A percentile compares a stretch with the other conserved stretches of the same genome.
phyloP scores from a whole-genome alignment of 164 flowering plant genomes.

The Magnolia officinalis region DNA sequence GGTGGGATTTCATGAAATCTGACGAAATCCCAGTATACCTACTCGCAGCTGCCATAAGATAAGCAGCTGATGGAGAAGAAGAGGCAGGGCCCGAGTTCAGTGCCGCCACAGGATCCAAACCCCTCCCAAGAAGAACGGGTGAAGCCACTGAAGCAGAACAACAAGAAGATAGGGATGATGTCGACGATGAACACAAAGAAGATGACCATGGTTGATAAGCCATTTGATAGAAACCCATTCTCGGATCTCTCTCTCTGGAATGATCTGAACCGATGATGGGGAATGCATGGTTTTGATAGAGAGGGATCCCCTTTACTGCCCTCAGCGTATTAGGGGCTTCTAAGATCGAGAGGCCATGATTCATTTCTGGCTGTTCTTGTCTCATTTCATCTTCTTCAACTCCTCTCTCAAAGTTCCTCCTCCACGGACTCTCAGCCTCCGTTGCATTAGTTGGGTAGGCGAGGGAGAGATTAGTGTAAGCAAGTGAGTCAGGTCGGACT shows the following conservation, averaged over 20 bases:
- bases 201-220: conserved; percentile 20
- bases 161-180: conserved; percentile 10
- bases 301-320: conserved; percentile 62
- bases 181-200: not conserved
- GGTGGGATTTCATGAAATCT: conserved; percentile 30
- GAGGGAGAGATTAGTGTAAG: conserved; percentile 48
- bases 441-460: conserved; percentile 15
- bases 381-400: conserved; percentile 5
- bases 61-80: conserved; percentile 11
- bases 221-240: conserved; percentile 34
- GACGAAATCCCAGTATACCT: conserved; percentile 38
- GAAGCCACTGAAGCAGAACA: conserved; percentile 9
- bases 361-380: conserved; percentile 5
- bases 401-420: conserved; percentile 13
- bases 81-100: conserved; percentile 14
- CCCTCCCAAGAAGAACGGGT: conserved; percentile 20
- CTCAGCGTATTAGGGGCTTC: conserved; percentile 27
- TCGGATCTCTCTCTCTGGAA: conserved; percentile 27
- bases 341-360: conserved; percentile 28
- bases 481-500: conserved; percentile 16
- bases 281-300: conserved; percentile 51
- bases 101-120: conserved; percentile 29
- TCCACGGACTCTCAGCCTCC: conserved; percentile 19
- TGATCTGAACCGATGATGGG: conserved; percentile 38
- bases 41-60: conserved; percentile 20